Conservation (phyloP, 768 basidiomycete genomes). For the Hypsizygus marmoreus region DNA sequence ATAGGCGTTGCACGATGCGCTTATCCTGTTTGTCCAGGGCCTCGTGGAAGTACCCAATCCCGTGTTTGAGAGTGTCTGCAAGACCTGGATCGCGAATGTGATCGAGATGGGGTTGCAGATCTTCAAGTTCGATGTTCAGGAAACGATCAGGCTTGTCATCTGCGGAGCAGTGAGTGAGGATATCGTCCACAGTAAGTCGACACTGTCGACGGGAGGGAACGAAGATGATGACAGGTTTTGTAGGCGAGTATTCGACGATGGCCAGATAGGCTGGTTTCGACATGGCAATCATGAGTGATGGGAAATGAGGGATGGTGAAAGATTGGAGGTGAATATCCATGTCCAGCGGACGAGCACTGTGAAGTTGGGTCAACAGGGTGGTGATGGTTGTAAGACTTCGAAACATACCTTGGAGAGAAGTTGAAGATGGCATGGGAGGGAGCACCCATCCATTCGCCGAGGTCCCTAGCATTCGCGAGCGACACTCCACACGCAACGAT, state of each 20-base stretch:
- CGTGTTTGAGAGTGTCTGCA: constrained; percentile 81
- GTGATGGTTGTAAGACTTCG: not conserved
- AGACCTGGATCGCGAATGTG: constrained; percentile 77
- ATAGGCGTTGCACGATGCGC: constrained; percentile 88
- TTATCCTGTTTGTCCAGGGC: constrained; percentile 91
- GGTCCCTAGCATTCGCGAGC: constrained; percentile 90
- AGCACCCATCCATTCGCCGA: constrained; percentile 98
- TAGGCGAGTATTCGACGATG: constrained; percentile 82
- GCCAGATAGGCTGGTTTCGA: constrained; percentile 97
- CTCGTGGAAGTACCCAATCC: constrained; percentile 95
- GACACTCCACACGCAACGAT: constrained; percentile 96
- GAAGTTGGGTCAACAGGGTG: constrained; percentile 14
- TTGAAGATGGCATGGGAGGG: constrained; percentile 96
- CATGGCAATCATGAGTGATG: constrained; percentile 98
- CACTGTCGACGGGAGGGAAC: constrained; percentile 94
- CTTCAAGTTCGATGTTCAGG: constrained; percentile 82
- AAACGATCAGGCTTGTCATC: constrained; percentile 85
- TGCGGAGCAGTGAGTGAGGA: constrained; percentile 84
- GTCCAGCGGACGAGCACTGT: constrained; percentile 90
- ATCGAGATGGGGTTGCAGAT: constrained; percentile 87
- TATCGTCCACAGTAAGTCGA: constrained; percentile 89
- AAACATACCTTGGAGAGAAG: constrained; percentile 81
- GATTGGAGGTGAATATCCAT: constrained; percentile 98
- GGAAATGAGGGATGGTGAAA: constrained; percentile 96
- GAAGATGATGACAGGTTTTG: constrained; percentile 88